These are phyloP conservation scores for Pythium dissimile DNA, from an alignment of 352 stramenopile genomes.

Conservation along the genomic window DNA sequence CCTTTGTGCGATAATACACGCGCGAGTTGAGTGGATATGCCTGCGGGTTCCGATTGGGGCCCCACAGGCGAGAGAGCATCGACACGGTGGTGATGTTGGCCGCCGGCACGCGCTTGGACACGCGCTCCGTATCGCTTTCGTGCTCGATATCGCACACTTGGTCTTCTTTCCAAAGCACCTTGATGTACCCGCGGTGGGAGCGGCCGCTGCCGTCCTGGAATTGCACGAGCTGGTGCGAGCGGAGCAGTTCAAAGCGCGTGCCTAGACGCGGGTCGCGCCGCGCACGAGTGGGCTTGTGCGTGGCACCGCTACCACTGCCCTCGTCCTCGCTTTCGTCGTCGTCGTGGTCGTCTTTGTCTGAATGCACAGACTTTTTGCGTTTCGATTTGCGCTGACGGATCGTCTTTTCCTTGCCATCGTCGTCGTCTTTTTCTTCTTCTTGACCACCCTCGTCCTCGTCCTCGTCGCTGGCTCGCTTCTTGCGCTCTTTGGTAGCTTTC, in stretches of 20 bases:
- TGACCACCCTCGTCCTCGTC: no score
- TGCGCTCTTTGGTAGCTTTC: slow-evolving; percentile 3
- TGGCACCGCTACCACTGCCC: not conserved
- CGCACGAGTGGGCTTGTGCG: slow-evolving; percentile 4
- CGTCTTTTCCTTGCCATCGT: slow-evolving; percentile 19
- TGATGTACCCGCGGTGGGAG: slow-evolving; percentile 44
- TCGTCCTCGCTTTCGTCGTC: slow-evolving; percentile 8
- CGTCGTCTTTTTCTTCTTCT: slow-evolving; percentile 12
- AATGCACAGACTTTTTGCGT: slow-evolving; percentile 9
- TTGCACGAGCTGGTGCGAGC: slow-evolving; percentile 47
- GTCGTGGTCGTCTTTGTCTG: slow-evolving; percentile 9
- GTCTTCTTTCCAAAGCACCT: slow-evolving; percentile 37
- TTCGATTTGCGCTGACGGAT: slow-evolving; percentile 27
- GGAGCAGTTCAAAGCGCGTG: slow-evolving; percentile 25
- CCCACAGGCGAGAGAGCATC: slow-evolving; percentile 30
- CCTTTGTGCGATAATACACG: slow-evolving; percentile 49
- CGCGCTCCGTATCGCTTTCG: slow-evolving; percentile 41
- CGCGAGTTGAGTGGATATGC: slow-evolving; percentile 45
- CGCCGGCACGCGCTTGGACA: slow-evolving; percentile 45
- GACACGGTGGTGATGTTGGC: slow-evolving; percentile 29
- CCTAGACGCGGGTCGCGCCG: not conserved
- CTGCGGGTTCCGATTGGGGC: slow-evolving; percentile 6
- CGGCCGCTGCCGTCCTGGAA: slow-evolving; percentile 47
- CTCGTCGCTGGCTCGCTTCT: slow-evolving; percentile 12
- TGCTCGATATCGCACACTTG: slow-evolving; percentile 57